A percentile compares a stretch with the other conserved stretches of the same genome.
These are phyloP conservation scores for Diplodia seriata DNA, from an alignment of 2,329 filamentous ascomycete genomes.

Conservation along the genomic window DNA sequence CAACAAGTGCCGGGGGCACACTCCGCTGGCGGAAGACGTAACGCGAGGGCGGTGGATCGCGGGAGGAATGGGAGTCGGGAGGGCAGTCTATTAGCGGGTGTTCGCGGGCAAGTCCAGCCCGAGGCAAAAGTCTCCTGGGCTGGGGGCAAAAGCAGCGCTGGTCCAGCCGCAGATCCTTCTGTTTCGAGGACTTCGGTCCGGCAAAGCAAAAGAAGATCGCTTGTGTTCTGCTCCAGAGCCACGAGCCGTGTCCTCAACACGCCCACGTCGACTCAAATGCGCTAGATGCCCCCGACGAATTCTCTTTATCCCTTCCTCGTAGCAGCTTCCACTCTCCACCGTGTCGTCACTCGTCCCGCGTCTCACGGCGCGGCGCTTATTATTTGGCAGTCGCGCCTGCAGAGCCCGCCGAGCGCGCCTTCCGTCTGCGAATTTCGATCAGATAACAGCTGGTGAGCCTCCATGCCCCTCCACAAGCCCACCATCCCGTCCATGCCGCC, in stretches of 20 bases:
- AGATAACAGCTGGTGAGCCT: constrained; percentile 28
- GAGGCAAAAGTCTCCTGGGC: constrained; percentile 9
- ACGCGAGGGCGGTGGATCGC: constrained; percentile 10
- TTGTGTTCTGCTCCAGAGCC: constrained; percentile 1
- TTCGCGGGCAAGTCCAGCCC: constrained; percentile 10
- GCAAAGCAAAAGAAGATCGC: constrained; percentile 12
- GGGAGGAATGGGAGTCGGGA: neutral
- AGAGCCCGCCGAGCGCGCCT: constrained; percentile 3
- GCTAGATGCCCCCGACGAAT: constrained; percentile 17
- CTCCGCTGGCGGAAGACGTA: constrained; percentile 21
- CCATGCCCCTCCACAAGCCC: constrained; percentile 21
- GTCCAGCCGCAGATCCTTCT: constrained; percentile 8
- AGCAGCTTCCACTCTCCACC: constrained; percentile 11
- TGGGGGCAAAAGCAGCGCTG: constrained; percentile 24
- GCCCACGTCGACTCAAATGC: constrained; percentile 24
- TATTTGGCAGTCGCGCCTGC: constrained; percentile 28
- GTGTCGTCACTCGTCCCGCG: constrained; percentile 30
- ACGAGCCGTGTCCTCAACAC: constrained; percentile 24
- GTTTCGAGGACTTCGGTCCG: constrained; percentile 5
- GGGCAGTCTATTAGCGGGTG: neutral
- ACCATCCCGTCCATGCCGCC: neutral
- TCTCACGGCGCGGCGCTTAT: constrained; percentile 28
- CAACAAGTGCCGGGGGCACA: constrained; percentile 19
- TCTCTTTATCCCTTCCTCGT: neutral
- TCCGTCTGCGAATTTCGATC: constrained; percentile 32